Evolutionary conservation across 1,284 basidiomycete genomes (phyloP).

Genomic region (Omphalotus olearius): DNA sequence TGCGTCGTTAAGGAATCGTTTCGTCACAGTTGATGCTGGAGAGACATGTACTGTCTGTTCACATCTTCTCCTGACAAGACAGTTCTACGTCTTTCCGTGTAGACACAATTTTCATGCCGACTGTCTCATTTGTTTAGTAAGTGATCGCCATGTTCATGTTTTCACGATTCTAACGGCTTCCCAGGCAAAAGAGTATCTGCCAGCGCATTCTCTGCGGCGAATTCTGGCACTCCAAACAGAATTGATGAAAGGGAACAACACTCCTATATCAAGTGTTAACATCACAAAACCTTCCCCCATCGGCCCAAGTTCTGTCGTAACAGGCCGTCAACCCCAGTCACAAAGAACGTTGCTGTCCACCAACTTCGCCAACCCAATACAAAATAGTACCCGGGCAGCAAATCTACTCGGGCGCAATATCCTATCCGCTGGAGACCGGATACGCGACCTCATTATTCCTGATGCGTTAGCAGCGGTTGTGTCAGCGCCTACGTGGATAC

Average conservation of each 20-base stretch:
- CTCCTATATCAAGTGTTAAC: slow-evolving; percentile 26
- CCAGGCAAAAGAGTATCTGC: slow-evolving; percentile 88
- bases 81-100: slow-evolving; percentile 99
- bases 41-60: slow-evolving; percentile 87
- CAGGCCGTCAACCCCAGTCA: slow-evolving; percentile 39
- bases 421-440: slow-evolving; percentile 82
- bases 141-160: slow-evolving; percentile 23
- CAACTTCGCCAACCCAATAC: slow-evolving; percentile 58
- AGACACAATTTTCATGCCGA: slow-evolving; percentile 96
- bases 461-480: slow-evolving; percentile 81
- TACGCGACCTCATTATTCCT: slow-evolving; percentile 88
- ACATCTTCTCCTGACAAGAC: slow-evolving; percentile 73
- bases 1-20: slow-evolving; percentile 80
- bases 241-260: slow-evolving; percentile 55
- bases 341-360: slow-evolving; percentile 72
- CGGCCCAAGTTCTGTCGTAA: slow-evolving; percentile 6
- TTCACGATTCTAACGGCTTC: slow-evolving; percentile 11
- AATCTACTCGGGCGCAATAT: slow-evolving; percentile 75
- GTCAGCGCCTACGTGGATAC: slow-evolving; percentile 63
- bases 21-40: slow-evolving; percentile 86
- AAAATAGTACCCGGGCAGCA: slow-evolving; percentile 56
- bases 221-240: slow-evolving; percentile 84
- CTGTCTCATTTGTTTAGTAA: slow-evolving; percentile 86
- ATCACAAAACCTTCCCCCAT: slow-evolving; percentile 28
- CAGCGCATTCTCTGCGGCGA: slow-evolving; percentile 74